Conservation (phyloP, 2,329 filamentous ascomycete species). For the Thelonectria blattea region DNA sequence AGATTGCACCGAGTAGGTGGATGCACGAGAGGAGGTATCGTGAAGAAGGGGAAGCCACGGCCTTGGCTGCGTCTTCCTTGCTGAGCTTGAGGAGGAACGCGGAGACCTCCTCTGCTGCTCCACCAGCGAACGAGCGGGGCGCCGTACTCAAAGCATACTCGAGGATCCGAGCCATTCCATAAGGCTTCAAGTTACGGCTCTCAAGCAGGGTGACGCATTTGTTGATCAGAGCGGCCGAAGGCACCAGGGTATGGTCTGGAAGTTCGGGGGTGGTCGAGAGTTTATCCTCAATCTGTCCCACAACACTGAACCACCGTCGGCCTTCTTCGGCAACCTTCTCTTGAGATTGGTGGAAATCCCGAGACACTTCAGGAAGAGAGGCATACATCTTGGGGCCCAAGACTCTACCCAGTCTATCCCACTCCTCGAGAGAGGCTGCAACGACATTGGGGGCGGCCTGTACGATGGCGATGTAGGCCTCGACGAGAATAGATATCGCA, state of each 20-base stretch:
- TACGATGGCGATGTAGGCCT: constrained; percentile 54
- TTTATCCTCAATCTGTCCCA: constrained; percentile 51
- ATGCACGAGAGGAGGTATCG: constrained; percentile 70
- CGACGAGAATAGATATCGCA: constrained; percentile 50
- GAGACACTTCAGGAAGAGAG: constrained; percentile 82
- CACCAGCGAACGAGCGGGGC: constrained; percentile 49
- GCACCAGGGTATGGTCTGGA: constrained; percentile 39
- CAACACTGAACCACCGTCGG: constrained; percentile 69
- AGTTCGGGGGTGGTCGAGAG: constrained; percentile 28
- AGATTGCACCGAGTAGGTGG: constrained; percentile 57
- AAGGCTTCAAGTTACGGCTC: constrained; percentile 62
- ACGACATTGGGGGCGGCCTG: constrained; percentile 50
- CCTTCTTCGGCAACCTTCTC: constrained; percentile 69
- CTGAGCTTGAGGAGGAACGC: constrained; percentile 57
- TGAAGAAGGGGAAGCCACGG: constrained; percentile 73
- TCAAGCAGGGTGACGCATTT: constrained; percentile 52
- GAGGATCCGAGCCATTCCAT: constrained; percentile 58
- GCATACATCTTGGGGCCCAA: constrained; percentile 72
- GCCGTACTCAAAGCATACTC: constrained; percentile 47
- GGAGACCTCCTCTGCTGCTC: constrained; percentile 45
- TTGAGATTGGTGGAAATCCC: constrained; percentile 77
- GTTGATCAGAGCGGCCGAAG: constrained; percentile 41
- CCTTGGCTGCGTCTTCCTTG: constrained; percentile 57
- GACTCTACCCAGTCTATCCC: constrained; percentile 64
- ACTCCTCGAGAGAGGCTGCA: constrained; percentile 61